Conservation (phyloP, 306 rosid species). For the Luffa acutangula region DNA sequence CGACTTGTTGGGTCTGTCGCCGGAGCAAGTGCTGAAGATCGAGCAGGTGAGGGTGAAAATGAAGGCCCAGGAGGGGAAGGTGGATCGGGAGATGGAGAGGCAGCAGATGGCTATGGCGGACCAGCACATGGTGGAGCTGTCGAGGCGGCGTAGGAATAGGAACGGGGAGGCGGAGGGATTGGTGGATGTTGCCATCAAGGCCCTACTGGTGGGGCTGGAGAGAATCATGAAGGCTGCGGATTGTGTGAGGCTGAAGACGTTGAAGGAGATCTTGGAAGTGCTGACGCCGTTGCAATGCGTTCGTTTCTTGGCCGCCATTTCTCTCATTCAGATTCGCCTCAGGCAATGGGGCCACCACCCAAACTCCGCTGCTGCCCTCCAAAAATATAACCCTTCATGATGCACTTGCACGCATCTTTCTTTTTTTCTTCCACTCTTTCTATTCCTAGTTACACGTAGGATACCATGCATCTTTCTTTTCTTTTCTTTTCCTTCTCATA, state of each 20-base stretch:
- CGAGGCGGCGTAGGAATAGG: slow-evolving; percentile 4
- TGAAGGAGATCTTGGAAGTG: slow-evolving; percentile 53
- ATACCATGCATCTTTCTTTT: no score
- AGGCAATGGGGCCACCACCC: slow-evolving; percentile 14
- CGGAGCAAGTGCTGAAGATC: slow-evolving; percentile 13
- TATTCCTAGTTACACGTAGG: no score
- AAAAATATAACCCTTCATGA: no score
- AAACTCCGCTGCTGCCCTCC: no score
- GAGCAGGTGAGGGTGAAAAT: slow-evolving; percentile 19
- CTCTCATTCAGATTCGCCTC: slow-evolving; percentile 31
- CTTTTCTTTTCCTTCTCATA: no score
- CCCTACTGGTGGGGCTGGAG: slow-evolving; percentile 39
- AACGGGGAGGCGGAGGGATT: slow-evolving; percentile 14
- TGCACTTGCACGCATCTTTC: no score
- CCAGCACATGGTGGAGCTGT: slow-evolving; percentile 33
- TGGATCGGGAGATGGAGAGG: slow-evolving; percentile 39
- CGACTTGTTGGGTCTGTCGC: neutral
- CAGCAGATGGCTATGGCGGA: slow-evolving; percentile 51
- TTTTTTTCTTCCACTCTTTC: no score
- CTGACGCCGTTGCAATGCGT: slow-evolving; percentile 56
- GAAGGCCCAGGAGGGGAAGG: slow-evolving; percentile 28
- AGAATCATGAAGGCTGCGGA: slow-evolving; percentile 59
- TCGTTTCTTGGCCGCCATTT: slow-evolving; percentile 38
- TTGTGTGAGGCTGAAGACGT: slow-evolving; percentile 56
- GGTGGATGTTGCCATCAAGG: slow-evolving; percentile 33